Evolutionary conservation across 148 eudicot species (phyloP).

Genomic region (Polygonum maritimum): DNA sequence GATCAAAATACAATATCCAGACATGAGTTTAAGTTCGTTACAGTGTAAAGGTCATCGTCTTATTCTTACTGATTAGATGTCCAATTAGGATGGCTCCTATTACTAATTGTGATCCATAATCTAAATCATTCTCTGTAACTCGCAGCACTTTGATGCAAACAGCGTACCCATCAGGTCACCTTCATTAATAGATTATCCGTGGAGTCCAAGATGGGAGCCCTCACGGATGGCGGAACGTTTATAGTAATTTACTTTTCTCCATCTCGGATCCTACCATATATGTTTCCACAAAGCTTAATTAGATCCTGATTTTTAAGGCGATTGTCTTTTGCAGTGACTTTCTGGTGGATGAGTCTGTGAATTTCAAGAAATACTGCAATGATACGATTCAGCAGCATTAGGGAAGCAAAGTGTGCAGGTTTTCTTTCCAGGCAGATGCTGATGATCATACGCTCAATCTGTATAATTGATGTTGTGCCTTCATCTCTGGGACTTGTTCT

Average conservation of each 20-base stretch:
- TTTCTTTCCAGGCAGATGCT: neutral
- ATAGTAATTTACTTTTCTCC: slow-evolving; percentile 35
- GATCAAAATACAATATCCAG: neutral
- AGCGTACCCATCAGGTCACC: slow-evolving; percentile 53
- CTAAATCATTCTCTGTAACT: neutral
- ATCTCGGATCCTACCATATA: neutral
- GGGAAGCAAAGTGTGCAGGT: neutral
- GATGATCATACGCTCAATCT: neutral
- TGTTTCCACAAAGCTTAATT: neutral
- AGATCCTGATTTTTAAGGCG: neutral
- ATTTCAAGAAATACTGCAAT: slow-evolving; percentile 77
- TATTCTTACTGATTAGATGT: too few relatives aligned
- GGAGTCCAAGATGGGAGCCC: slow-evolving; percentile 96
- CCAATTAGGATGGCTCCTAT: too few relatives aligned
- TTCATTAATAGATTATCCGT: slow-evolving; percentile 59
- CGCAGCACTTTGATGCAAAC: slow-evolving; percentile 57
- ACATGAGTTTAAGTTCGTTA: too few relatives aligned
- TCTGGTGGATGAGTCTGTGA: slow-evolving; percentile 65
- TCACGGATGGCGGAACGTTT: slow-evolving; percentile 77
- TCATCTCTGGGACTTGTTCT: neutral
- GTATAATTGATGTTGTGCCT: neutral
- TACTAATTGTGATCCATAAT: too few relatives aligned
- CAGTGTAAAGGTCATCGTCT: too few relatives aligned
- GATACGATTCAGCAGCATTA: slow-evolving; percentile 52
- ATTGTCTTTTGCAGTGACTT: slow-evolving; percentile 46